Percentiles rank a stretch among this genome's conserved stretches.
These are phyloP conservation scores for Yarrowia deformans DNA, from an alignment of 805 yeast species.

Conservation along the genomic window DNA sequence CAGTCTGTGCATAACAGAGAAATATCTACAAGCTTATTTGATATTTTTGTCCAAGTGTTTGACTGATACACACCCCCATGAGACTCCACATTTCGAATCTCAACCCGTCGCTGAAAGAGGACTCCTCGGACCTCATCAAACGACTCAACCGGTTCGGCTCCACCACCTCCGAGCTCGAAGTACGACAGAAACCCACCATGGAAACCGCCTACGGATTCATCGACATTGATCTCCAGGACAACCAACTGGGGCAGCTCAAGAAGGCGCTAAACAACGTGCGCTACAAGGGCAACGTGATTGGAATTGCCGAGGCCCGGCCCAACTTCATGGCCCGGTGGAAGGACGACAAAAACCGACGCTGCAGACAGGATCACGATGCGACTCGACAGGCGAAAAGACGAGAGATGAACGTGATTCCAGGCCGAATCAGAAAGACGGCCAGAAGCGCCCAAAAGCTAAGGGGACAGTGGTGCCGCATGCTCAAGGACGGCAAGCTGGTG, in stretches of 20 bases:
- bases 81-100: constrained; percentile 74
- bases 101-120: constrained; percentile 59
- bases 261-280: constrained; percentile 70
- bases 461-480: constrained; percentile 67
- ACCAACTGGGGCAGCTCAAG: constrained; percentile 59
- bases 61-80: constrained; percentile 20
- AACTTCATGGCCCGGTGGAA: constrained; percentile 61
- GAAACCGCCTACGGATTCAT: constrained; percentile 71
- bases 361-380: constrained; percentile 45
- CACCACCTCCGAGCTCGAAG: constrained; percentile 56
- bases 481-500: constrained; percentile 58
- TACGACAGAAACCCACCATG: constrained; percentile 62
- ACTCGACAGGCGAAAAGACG: constrained; percentile 45
- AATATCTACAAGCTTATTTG: neutral
- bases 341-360: constrained; percentile 49
- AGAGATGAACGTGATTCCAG: constrained; percentile 56
- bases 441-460: constrained; percentile 58
- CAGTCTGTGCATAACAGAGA: too few relatives aligned
- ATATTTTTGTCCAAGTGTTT: too few relatives aligned
- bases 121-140: constrained; percentile 56
- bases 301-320: constrained; percentile 68
- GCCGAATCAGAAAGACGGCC: constrained; percentile 65
- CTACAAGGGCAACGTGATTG: constrained; percentile 75
- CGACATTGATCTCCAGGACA: constrained; percentile 60
- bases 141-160: constrained; percentile 72